These are phyloP conservation scores for Blastomyces percursus DNA, from an alignment of 2,329 filamentous ascomycete genomes.

Conservation along the genomic window DNA sequence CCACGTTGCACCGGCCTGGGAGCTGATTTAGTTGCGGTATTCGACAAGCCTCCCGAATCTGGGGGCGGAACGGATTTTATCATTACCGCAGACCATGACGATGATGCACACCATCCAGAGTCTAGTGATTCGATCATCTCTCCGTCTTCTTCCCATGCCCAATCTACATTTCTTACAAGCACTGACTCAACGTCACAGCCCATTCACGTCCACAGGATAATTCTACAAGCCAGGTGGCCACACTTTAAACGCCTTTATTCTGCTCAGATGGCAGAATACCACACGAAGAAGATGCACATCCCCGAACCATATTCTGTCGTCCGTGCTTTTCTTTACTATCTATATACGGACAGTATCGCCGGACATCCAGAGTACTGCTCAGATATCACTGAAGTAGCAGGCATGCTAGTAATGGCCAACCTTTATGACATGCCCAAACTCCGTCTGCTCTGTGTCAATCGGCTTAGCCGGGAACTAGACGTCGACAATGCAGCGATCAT, in stretches of 20 bases:
- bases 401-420: slow-evolving; percentile 93
- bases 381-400: slow-evolving; percentile 71
- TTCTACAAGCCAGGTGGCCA: slow-evolving; percentile 89
- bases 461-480: slow-evolving; percentile 80
- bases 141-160: slow-evolving; percentile 20
- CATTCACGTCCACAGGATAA: slow-evolving; percentile 91
- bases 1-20: slow-evolving; percentile 57
- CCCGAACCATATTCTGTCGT: slow-evolving; percentile 92
- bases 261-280: slow-evolving; percentile 93
- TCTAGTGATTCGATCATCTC: slow-evolving; percentile 53
- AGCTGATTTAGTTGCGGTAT: slow-evolving; percentile 71
- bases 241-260: slow-evolving; percentile 89
- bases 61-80: slow-evolving; percentile 84
- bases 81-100: slow-evolving; percentile 73
- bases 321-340: slow-evolving; percentile 86
- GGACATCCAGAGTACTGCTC: slow-evolving; percentile 49
- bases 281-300: slow-evolving; percentile 95
- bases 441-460: slow-evolving; percentile 79
- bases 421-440: slow-evolving; percentile 95
- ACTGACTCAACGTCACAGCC: slow-evolving; percentile 55
- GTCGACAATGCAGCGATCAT: slow-evolving; percentile 91
- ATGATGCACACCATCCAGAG: slow-evolving; percentile 38
- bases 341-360: slow-evolving; percentile 86
- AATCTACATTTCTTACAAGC: slow-evolving; percentile 26
- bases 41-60: slow-evolving; percentile 72